Evolutionary conservation across 768 basidiomycete genomes (phyloP).

Genomic region (Lanmaoa pseudosensibilis): DNA sequence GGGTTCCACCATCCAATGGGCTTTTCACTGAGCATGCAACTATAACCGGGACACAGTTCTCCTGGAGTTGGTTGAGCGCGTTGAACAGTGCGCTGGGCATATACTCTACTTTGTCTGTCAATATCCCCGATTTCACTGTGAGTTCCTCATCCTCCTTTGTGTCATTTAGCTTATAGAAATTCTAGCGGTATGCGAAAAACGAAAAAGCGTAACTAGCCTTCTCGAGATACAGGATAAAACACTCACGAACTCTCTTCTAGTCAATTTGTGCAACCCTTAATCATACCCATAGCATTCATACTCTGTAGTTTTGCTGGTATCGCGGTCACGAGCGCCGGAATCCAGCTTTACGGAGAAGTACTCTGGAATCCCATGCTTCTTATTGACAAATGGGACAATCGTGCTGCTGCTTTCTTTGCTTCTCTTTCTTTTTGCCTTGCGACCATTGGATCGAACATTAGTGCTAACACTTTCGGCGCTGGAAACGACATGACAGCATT

Average conservation of each 20-base stretch:
- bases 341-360: slow-evolving; percentile 64
- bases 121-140: slow-evolving; percentile 83
- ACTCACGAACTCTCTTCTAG: slow-evolving; percentile 32
- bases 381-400: slow-evolving; percentile 81
- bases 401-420: slow-evolving; percentile 82
- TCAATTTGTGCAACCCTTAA: slow-evolving; percentile 70
- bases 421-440: slow-evolving; percentile 71
- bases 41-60: slow-evolving; percentile 53
- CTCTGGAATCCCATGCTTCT: slow-evolving; percentile 77
- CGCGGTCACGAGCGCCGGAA: slow-evolving; percentile 74
- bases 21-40: slow-evolving; percentile 53
- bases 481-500: slow-evolving; percentile 85
- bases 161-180: neutral
- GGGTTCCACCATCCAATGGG: slow-evolving; percentile 60
- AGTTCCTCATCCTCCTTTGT: slow-evolving; percentile 6
- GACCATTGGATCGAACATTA: slow-evolving; percentile 71
- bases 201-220: slow-evolving; percentile 53
- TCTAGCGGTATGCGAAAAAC: slow-evolving; percentile 68
- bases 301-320: slow-evolving; percentile 78
- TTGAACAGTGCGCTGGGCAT: slow-evolving; percentile 77
- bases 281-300: slow-evolving; percentile 81
- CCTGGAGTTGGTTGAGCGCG: slow-evolving; percentile 77
- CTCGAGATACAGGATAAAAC: neutral
- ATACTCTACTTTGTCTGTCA: slow-evolving; percentile 72
- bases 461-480: slow-evolving; percentile 73